Base-by-base conservation (phyloP, 1,284 basidiomycete species). In the Meripilus lineatus region DNA sequence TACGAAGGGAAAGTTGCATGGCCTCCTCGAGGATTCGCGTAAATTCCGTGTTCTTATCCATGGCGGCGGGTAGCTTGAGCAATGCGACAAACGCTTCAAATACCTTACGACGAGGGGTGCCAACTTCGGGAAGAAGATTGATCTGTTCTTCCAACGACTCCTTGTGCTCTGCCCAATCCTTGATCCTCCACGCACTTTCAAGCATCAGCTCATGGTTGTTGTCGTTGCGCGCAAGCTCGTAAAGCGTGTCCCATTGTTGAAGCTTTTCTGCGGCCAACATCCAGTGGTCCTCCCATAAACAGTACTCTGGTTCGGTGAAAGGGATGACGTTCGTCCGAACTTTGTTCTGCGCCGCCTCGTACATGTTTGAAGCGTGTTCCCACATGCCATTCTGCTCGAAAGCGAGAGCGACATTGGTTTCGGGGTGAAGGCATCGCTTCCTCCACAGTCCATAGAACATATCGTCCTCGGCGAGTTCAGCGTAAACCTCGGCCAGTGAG, bases 281-380 rank as follows among this genome's bases (percentile, higher is more conserved):
- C 96, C 97, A 99, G 65, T 99, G 96, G 62, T 99, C 97, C 64
- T 99, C 96, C 96, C 96, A 99, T 15, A 99, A 72, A 57, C 90
- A 93, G 64, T 96, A 99, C 65, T 99, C 96, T 5, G 88, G 79
- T 65, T 99, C 96, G 26, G 89, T 89, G 69, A 96, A 99, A 1
- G 93, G 85, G 38, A 98, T 81, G 11, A 79, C 69, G 4, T 92
- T 91, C 10, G 81, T 74, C 36, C 93, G 80, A 4, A 93, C 89
- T 62, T 87, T 92, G 55, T 75, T 84, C 66, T 97, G 94, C 1
- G 95, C 96, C 21, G 74, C 72, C 66, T 99, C 96, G 67, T 99
- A 98, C 42, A 88, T 77, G 51, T 78, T 79, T 47, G 92, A 82
- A 0, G 96, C 93, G 59, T 95, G 87, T 26, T 89, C 87, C 94